Conservation (phyloP, 176 grass and related monocot genomes). For the Aegilops umbellulata region DNA sequence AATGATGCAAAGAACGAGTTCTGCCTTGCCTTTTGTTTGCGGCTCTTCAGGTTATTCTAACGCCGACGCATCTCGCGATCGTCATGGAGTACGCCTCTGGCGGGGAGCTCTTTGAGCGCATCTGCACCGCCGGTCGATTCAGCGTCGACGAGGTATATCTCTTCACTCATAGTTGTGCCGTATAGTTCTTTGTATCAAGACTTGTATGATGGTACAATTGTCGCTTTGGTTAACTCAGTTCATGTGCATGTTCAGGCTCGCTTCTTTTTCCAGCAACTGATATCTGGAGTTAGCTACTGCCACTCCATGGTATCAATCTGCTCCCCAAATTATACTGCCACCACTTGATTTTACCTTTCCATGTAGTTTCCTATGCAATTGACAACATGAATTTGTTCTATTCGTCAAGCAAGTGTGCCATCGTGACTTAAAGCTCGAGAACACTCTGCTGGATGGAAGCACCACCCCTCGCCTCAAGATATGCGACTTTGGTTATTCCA, state of each 20-base stretch:
- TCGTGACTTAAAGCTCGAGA: slow-evolving; percentile 83
- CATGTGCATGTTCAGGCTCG: slow-evolving; percentile 42
- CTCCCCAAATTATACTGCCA: neutral
- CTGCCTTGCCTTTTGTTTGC: too few species aligned
- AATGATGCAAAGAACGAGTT: neutral
- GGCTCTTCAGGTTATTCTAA: slow-evolving; percentile 62
- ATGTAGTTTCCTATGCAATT: neutral
- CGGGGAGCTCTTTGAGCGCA: slow-evolving; percentile 74
- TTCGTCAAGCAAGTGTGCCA: slow-evolving; percentile 82
- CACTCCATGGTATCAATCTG: slow-evolving; percentile 62
- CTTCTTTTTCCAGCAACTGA: slow-evolving; percentile 88
- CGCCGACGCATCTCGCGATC: slow-evolving; percentile 80
- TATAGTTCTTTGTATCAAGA: neutral
- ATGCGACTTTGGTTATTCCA: slow-evolving; percentile 86
- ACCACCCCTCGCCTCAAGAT: slow-evolving; percentile 67
- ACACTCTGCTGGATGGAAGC: slow-evolving; percentile 69
- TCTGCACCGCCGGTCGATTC: slow-evolving; percentile 67
- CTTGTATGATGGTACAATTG: neutral
- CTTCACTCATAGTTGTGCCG: neutral
- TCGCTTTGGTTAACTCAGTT: neutral
- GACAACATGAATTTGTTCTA: neutral
- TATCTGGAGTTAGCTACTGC: slow-evolving; percentile 82
- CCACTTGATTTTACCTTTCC: neutral
- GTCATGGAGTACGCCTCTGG: slow-evolving; percentile 85
- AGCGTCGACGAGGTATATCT: slow-evolving; percentile 57